phyloP scores from a whole-genome alignment of 2,329 filamentous ascomycete genomes.

The Ramularia endophylla region DNA sequence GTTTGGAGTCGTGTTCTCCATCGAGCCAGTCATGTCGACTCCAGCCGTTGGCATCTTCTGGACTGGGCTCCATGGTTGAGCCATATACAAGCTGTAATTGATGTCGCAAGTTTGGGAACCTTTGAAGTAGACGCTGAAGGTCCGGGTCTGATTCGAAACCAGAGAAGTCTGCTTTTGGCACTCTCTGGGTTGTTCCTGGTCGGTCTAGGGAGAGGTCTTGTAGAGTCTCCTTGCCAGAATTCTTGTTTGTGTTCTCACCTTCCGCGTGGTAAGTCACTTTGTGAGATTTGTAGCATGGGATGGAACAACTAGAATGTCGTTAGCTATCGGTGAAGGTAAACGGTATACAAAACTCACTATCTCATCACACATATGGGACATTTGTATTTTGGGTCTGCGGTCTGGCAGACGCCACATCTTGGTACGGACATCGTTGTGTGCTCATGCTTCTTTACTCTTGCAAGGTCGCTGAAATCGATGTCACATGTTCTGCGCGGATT shows the following conservation, averaged over 20 bases:
- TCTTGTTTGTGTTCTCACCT: constrained; percentile 1
- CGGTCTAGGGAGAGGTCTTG: constrained; percentile 9
- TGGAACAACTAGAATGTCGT: constrained; percentile 30
- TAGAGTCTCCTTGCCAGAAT: not conserved
- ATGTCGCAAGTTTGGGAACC: constrained; percentile 29
- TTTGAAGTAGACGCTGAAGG: constrained; percentile 28
- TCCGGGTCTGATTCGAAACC: constrained; percentile 30
- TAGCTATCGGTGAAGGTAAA: constrained; percentile 3
- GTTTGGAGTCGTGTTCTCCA: constrained; percentile 4
- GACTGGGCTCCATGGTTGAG: constrained; percentile 32
- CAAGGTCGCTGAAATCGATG: not conserved
- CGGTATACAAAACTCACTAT: constrained; percentile 33
- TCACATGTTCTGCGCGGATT: too few relatives aligned
- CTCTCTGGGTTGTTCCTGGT: constrained; percentile 21
- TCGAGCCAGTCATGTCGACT: constrained; percentile 20
- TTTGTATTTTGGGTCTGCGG: constrained; percentile 44
- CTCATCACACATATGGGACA: constrained; percentile 43
- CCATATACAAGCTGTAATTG: constrained; percentile 32
- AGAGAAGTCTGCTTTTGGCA: constrained; percentile 24
- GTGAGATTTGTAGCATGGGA: constrained; percentile 35
- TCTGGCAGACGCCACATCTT: constrained; percentile 40
- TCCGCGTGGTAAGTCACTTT: constrained; percentile 27
- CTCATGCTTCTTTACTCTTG: constrained; percentile 8
- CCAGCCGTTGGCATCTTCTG: constrained; percentile 26
- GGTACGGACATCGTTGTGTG: constrained; percentile 28